Percentiles rank a stretch among this genome's conserved stretches.
These are phyloP conservation scores for Secale cereale DNA, from an alignment of 176 grass and related monocot species.

Conservation along the genomic window DNA sequence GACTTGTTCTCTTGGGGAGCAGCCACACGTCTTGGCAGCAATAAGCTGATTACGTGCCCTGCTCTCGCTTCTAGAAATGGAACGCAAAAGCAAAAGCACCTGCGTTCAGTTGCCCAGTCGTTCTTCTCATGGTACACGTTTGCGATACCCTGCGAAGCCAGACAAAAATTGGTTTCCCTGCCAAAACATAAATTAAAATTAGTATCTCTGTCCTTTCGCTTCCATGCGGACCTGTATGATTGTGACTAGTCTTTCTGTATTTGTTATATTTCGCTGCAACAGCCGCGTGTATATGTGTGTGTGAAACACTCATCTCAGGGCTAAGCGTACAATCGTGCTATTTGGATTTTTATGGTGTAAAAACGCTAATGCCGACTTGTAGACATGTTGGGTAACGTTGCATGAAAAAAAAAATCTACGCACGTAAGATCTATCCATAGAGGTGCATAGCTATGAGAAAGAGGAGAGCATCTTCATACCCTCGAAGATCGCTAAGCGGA, in stretches of 20 bases:
- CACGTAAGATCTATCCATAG: too few species aligned
- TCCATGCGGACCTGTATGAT: background rate
- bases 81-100: slow-evolving; percentile 15
- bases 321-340: background rate
- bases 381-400: too few species aligned
- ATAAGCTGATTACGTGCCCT: background rate
- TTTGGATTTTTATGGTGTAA: background rate
- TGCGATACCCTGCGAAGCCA: background rate
- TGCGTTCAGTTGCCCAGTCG: slow-evolving; percentile 9
- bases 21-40: background rate
- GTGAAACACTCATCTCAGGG: background rate
- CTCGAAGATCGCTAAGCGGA: too few species aligned
- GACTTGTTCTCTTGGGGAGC: background rate
- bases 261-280: background rate
- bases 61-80: background rate
- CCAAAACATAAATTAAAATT: background rate
- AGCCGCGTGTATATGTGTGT: background rate
- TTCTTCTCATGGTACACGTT: slow-evolving; percentile 19
- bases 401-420: too few species aligned
- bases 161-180: background rate
- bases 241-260: background rate
- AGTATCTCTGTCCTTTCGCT: background rate
- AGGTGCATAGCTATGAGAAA: too few species aligned
- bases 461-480: too few species aligned
- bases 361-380: background rate